Percentiles rank a stretch among this genome's conserved stretches.
Evolutionary conservation across 305 asterid species (phyloP).

Genomic region (Plantago coronopus): DNA sequence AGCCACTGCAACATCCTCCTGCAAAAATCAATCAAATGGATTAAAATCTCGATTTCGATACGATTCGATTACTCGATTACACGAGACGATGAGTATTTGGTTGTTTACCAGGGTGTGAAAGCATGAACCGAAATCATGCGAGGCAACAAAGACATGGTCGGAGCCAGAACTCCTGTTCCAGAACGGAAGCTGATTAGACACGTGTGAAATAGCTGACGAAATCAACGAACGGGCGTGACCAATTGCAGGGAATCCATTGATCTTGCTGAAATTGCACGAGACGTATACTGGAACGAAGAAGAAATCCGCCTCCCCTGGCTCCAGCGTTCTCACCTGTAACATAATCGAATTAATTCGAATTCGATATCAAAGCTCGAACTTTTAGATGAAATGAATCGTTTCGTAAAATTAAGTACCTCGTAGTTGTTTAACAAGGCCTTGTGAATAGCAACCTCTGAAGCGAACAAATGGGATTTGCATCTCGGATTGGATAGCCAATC

Average conservation of each 20-base stretch:
- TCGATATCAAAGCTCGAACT: too few relatives aligned
- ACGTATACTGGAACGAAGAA: constrained; percentile 94
- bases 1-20: constrained; percentile 77
- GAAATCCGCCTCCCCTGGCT: constrained; percentile 73
- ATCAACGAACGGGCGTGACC: constrained; percentile 78
- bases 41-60: constrained; percentile 1
- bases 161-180: constrained; percentile 85
- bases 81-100: background rate
- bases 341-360: too few relatives aligned
- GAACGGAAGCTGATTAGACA: constrained; percentile 53
- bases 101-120: constrained; percentile 74
- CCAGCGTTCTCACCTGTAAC: constrained; percentile 40
- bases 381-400: too few relatives aligned
- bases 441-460: constrained; percentile 87
- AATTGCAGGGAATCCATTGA: constrained; percentile 90
- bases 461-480: constrained; percentile 70
- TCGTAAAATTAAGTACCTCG: too few relatives aligned
- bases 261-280: constrained; percentile 77
- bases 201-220: constrained; percentile 41
- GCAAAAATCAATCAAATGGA: background rate
- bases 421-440: constrained; percentile 47
- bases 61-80: background rate
- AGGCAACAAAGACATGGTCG: constrained; percentile 86
- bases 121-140: constrained; percentile 95
- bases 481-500: constrained; percentile 63